Percentiles rank a stretch among this genome's conserved stretches.
Evolutionary conservation across 2,329 filamentous ascomycete species (phyloP).

Genomic region (Calonectria hawksworthii): DNA sequence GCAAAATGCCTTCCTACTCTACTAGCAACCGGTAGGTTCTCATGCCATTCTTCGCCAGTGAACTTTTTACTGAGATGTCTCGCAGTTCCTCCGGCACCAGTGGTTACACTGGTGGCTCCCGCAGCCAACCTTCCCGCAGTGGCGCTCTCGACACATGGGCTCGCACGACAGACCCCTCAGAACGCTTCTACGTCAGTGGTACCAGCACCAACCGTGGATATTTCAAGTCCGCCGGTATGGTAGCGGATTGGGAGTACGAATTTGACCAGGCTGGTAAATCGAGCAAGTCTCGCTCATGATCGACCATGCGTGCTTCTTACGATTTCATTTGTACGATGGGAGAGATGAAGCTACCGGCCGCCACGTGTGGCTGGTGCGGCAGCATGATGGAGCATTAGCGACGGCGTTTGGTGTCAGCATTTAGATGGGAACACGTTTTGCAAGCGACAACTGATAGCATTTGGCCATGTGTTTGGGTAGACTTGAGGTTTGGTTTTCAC

Average conservation of each 20-base stretch:
- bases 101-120: conserved; percentile 14
- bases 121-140: conserved; percentile 10
- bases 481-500: not conserved
- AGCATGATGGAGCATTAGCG: not conserved
- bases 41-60: not conserved
- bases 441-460: not conserved
- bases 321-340: not conserved
- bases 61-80: not conserved
- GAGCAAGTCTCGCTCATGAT: not conserved
- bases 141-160: conserved; percentile 28
- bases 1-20: not conserved
- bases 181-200: conserved; percentile 34
- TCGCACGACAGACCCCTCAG: conserved; percentile 21
- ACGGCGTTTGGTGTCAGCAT: not conserved
- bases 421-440: not conserved
- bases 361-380: not conserved
- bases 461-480: not conserved
- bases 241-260: conserved; percentile 27
- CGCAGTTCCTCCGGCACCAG: not conserved
- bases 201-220: conserved; percentile 29
- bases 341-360: not conserved
- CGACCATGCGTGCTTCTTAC: not conserved
- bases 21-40: not conserved
- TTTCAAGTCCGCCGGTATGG: conserved; percentile 16
- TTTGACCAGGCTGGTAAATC: conserved; percentile 8